Base-by-base conservation (phyloP, 805 yeast species). In the Yarrowia divulgata region DNA sequence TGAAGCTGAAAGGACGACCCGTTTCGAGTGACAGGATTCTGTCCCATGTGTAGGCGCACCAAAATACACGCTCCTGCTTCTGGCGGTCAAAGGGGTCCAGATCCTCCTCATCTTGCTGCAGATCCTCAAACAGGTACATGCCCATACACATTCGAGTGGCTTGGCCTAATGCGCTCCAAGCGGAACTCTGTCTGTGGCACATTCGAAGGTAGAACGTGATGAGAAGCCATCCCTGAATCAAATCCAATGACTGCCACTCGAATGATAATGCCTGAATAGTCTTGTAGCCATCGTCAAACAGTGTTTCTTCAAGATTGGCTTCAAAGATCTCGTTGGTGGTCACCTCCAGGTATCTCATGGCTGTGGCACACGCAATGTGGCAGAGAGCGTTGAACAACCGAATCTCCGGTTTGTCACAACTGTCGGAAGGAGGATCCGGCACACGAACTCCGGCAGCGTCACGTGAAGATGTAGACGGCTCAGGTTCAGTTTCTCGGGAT, bases 1-100 rank as follows among this genome's bases (percentile, higher is more conserved):
- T 71, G 42, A 78, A 75, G 39, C 77, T 79, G 74, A 77, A 78
- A 58, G 79, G 77, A 55, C 86, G 77, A 1, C 89, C 90, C 46
- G 81, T 79, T 70, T 85, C 89, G 50, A 86, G 76, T 6, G 85
- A 85, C 70, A 85, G 75, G 16, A 86, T 70, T 70, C 87, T 79
- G 72, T 87, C 91, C 77, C 85, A 78, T 0, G 85, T 81, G 72
- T 82, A 87, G 7, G 84, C 84, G 23, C 82, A 71, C 87, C 88
- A 87, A 73, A 85, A 87, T 0, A 87, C 81, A 62, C 89, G 78
- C 72, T 79, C 79, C 0, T 85, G 82, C 73, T 87, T 86, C 13
- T 81, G 69, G 9, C 52, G 71, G 49, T 18, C 58, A 68, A 54
- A 57, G 13, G 62, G 72, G 48, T 18, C 54, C 68, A 54, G 60